Base-by-base conservation (phyloP, 305 asterid species). In the Fraxinus ornus region DNA sequence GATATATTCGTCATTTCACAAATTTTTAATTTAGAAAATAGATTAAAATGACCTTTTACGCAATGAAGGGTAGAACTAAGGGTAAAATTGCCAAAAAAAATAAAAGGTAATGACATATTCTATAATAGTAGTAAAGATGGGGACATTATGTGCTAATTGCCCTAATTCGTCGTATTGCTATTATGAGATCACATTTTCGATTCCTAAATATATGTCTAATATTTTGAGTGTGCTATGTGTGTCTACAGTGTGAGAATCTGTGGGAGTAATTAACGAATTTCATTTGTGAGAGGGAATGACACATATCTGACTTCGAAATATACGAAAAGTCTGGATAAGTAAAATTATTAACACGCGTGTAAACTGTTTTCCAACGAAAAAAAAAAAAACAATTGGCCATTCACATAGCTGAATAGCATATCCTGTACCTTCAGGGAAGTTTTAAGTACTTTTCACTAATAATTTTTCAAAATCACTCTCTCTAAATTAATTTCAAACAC, bases 151-250 rank as follows among this genome's bases (percentile, higher is more conserved):
- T n/a, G n/a, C n/a, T n/a, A n/a, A n/a, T n/a, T n/a, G n/a, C n/a
- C n/a, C n/a, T n/a, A n/a, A 37, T 71, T 83, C 9, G 88, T 47
- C 52, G 79, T 44, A 78, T 85, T 83, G 2, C 83, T 77, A 75
- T 85, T 82, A 84, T 78, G 85, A 84, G 89, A 87, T 83, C 88
- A 91, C 92, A 93, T 91, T 85, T 82, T 80, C 75, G 44, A 81
- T 64, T 80, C n/a, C 26, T 78, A 80, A 73, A 83, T 3, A n/a
- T n/a, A n/a, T n/a, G n/a, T n/a, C 6, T 7, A 22, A 60, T 60
- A n/a, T 60, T 60, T 21, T 57, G 49, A 15, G 68, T 57, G 3
- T n/a, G 4, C 2, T n/a, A 26, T 55, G 66, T 55, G 19, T 57
- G 30, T 60, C 22, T 71, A 36, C 9, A 36, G 41, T 36, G 41